Conservation (phyloP, 1,284 basidiomycete genomes). For the Sanghuangporus weigelae region DNA sequence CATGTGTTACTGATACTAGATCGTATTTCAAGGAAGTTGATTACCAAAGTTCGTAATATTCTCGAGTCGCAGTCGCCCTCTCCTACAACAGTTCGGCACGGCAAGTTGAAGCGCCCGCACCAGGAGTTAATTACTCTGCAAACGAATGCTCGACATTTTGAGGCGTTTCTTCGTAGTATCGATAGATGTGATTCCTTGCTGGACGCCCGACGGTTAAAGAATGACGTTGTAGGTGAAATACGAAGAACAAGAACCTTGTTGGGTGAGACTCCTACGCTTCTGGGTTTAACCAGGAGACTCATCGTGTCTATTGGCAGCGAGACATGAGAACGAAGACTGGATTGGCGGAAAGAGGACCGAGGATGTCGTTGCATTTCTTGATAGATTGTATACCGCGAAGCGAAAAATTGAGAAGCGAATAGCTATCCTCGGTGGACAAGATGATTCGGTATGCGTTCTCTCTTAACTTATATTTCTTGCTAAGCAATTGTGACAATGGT, state of each 20-base stretch:
- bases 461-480: background rate
- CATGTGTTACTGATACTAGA: background rate
- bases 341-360: conserved; percentile 79
- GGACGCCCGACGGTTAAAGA: conserved; percentile 86
- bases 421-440: conserved; percentile 65
- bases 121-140: conserved; percentile 70
- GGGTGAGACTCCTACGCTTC: conserved; percentile 37
- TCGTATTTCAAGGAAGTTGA: conserved; percentile 53
- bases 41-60: conserved; percentile 79
- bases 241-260: conserved; percentile 68
- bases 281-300: background rate
- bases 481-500: conserved; percentile 18
- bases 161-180: conserved; percentile 85
- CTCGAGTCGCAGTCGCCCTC: conserved; percentile 73
- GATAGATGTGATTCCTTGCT: conserved; percentile 74
- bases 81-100: conserved; percentile 36
- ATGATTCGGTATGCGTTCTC: conserved; percentile 47
- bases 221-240: conserved; percentile 86
- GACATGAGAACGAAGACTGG: conserved; percentile 80
- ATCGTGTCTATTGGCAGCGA: conserved; percentile 39
- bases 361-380: conserved; percentile 81
- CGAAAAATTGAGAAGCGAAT: conserved; percentile 84
- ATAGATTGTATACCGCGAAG: conserved; percentile 84
- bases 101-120: conserved; percentile 32
- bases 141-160: conserved; percentile 78